Conservation (phyloP, 2,329 filamentous ascomycete genomes). For the Calonectria naviculata region DNA sequence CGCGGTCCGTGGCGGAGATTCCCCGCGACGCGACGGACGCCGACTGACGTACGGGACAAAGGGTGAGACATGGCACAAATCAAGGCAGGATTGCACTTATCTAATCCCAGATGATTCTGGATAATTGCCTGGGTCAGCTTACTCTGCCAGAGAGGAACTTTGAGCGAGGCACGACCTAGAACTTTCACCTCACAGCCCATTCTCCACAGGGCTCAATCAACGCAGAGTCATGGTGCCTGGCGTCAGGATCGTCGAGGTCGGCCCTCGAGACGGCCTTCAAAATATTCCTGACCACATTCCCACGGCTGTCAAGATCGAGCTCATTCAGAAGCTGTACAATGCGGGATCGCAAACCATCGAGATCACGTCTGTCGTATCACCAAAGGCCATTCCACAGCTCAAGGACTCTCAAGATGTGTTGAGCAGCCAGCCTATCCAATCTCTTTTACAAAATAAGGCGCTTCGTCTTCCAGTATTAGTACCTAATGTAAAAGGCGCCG, state of each 20-base stretch:
- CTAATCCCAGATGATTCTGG: neutral
- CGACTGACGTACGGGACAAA: neutral
- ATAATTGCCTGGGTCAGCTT: neutral
- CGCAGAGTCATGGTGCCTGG: neutral
- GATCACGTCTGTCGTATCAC: conserved; percentile 74
- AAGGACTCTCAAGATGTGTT: conserved; percentile 65
- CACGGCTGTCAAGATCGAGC: conserved; percentile 69
- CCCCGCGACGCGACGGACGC: neutral
- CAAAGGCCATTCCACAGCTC: conserved; percentile 76
- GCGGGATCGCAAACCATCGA: conserved; percentile 72
- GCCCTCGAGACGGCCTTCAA: conserved; percentile 76
- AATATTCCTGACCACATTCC: conserved; percentile 72
- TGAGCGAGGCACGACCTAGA: neutral
- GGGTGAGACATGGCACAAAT: neutral
- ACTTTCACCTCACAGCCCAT: neutral
- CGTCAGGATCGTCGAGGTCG: conserved; percentile 67
- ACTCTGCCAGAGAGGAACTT: too few species aligned
- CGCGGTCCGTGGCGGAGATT: neutral
- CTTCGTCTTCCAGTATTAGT: conserved; percentile 50
- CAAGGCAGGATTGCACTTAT: neutral
- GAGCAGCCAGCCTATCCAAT: conserved; percentile 16
- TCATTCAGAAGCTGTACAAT: conserved; percentile 66
- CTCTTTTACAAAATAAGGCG: neutral
- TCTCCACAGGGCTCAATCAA: neutral
- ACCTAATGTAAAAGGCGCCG: conserved; percentile 65